Evolutionary conservation across 169 alveolate genomes (phyloP), one percentile per base, ranked within the genome.

Genomic region (Condylostoma magnum): DNA sequence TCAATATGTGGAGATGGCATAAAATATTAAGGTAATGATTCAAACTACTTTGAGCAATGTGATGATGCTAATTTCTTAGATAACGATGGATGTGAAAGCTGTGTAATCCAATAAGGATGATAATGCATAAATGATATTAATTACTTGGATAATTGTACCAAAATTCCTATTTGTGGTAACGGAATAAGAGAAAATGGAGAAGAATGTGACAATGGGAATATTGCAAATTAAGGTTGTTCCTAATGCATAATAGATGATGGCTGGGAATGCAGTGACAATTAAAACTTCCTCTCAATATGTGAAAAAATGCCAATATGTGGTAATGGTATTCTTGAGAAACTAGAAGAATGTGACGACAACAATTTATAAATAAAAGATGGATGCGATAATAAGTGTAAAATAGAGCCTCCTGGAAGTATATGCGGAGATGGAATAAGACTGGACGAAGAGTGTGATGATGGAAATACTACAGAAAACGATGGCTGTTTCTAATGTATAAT

Each of bases 41-140:
- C n/a, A n/a, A n/a, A n/a, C n/a, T n/a, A n/a, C n/a, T 10, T n/a
- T 28, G 65, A 66, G 33, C 48, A 47, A 66, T 79, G 86, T 43
- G 87, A 80, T 36, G 87, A 80, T 57, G 87, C 84, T 3, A 80
- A 80, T 33, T 56, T 12, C 8, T 15, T 56, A 3, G 47, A 66
- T 38, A 36, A 44, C 4, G 87, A 80, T 50, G 87, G 87, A 1
- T 80, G 87, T n/a, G n/a, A n/a, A n/a, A n/a, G n/a, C n/a, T n/a
- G n/a, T n/a, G n/a, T n/a, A n/a, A n/a, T n/a, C n/a, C n/a, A n/a
- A n/a, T n/a, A n/a, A n/a, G n/a, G n/a, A n/a, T n/a, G n/a, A n/a
- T n/a, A n/a, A n/a, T n/a, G n/a, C n/a, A n/a, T n/a, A n/a, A n/a
- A n/a, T n/a, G n/a, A n/a, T n/a, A n/a, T n/a, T n/a, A n/a, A n/a